Base-by-base conservation (phyloP, 208 protist genomes). In the Histomonas meleagridis region DNA sequence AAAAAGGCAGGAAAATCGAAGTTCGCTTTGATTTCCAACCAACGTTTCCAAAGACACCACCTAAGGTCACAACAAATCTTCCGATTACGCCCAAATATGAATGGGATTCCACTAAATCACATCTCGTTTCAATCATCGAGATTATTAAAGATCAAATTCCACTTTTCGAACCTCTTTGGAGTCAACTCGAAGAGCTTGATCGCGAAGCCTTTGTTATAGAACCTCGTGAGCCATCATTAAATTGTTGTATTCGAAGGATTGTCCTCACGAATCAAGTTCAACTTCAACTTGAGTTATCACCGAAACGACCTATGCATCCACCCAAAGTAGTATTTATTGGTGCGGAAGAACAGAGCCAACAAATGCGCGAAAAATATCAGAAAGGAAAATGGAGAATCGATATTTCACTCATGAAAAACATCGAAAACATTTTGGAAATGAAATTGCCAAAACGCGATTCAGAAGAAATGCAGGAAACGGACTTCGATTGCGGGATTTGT, bases 231-330 rank as follows among this genome's bases (percentile, higher is more conserved):
- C 76, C 76, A n/a, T 51, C 76, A 38, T 55, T 86, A 9, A 86
- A 55, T 86, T 86, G 76, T 55, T 86, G 76, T 48, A 55, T 86
- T 18, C 23, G 76, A 86, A 26, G 43, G 38, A 86, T 86, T 26
- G 43, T 51, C 38, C 1, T 86, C 0, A 55, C 21, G 9, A 43
- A 43, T 32, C 35, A 43, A 18, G 2, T 86, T 4, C 46, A 46
- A 46, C 4, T 86, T 3, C 76, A 86, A 16, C 51, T 86, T 51
- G 76, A 86, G 55, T 26, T 86, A 5, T 57, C 9, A 43, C 76
- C 76, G 0, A 32, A 38, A 32, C 51, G 46, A 55, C 46, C 76
- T 38, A 7, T 38, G 18, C n/a, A 32, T 35, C 7, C 16, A 21
- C 76, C 76, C 32, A 51, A 32, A 10, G 26, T 86, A 38, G 38